Base-by-base conservation (phyloP, 2,329 filamentous ascomycete species). In the Pseudopyricularia javanii region DNA sequence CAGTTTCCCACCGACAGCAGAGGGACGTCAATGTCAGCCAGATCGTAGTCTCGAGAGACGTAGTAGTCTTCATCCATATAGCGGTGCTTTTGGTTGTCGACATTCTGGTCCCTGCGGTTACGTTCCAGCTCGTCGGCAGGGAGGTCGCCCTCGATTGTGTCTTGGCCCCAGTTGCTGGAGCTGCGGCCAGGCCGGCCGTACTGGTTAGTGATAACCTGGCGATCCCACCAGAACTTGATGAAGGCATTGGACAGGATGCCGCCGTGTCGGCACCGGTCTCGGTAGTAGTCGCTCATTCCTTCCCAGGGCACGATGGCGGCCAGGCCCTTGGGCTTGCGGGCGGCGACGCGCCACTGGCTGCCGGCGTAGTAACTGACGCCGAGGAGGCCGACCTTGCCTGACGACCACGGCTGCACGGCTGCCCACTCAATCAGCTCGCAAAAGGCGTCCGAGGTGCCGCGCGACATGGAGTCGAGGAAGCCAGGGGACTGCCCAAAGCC, bases 1-100 rank as follows among this genome's bases (percentile, higher is more conserved):
- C 82, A 86, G 62, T 87, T 87, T 0, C 75, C 84, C 0, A 87
- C 83, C 0, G 74, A 79, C 0, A 87, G 72, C 0, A 87, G 59
- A 0, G 84, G 84, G 0, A 86, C 82, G 54, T 83, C 71, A 40
- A 88, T 85, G 55, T 87, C 80, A 15, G 69, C 74, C 62, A 85
- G 70, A 48, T 78, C 69, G 58, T 83, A 86, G 50, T 86, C 82
- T 59, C 80, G 84, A 45, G 74, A 79, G 0, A 79, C 74, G 55
- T 85, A 85, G 64, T 85, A 85, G 0, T 68, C 62, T 0, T 86
- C 73, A 55, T 87, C 82, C 0, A 79, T 75, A 65, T 79, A 88
- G 9, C 64, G 66, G 61, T 80, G 73, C 1, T 63, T 65, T 12
- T 66, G 69, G 57, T 75, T 76, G 45, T 75, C 73, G 1, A 63